A percentile compares a stretch with the other conserved stretches of the same genome.
These are phyloP conservation scores for Candida fluviatilis DNA, from an alignment of 805 yeast species.

Conservation along the genomic window DNA sequence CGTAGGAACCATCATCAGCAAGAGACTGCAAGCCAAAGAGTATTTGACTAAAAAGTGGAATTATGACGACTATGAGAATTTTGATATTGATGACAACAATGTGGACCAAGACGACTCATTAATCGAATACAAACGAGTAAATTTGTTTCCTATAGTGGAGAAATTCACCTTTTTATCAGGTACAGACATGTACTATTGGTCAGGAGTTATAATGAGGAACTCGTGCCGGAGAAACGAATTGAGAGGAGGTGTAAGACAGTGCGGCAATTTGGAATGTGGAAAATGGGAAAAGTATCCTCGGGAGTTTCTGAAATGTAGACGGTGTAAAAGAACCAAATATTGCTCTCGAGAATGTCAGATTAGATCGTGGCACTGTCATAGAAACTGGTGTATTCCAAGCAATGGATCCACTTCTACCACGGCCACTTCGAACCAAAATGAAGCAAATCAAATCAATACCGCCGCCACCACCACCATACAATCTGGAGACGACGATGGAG, in stretches of 20 bases:
- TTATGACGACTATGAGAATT: constrained; percentile 35
- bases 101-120: constrained; percentile 32
- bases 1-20: constrained; percentile 27
- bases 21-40: constrained; percentile 28
- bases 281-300: constrained; percentile 89
- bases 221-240: constrained; percentile 88
- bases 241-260: constrained; percentile 87
- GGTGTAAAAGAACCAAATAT: constrained; percentile 92
- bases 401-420: constrained; percentile 24
- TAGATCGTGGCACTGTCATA: constrained; percentile 87
- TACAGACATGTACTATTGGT: constrained; percentile 89
- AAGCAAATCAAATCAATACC: not conserved
- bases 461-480: not conserved
- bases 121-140: constrained; percentile 47
- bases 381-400: constrained; percentile 83
- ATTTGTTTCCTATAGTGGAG: constrained; percentile 88
- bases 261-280: constrained; percentile 91
- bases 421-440: constrained; percentile 5
- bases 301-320: constrained; percentile 90
- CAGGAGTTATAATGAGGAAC: constrained; percentile 95
- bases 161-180: constrained; percentile 73
- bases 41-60: constrained; percentile 34
- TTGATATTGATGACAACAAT: constrained; percentile 34
- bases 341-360: constrained; percentile 91
- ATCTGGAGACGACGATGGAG: constrained; percentile 1